These are phyloP conservation scores for Termitomyces sp. DNA, from an alignment of 768 basidiomycete species.

Conservation along the genomic window DNA sequence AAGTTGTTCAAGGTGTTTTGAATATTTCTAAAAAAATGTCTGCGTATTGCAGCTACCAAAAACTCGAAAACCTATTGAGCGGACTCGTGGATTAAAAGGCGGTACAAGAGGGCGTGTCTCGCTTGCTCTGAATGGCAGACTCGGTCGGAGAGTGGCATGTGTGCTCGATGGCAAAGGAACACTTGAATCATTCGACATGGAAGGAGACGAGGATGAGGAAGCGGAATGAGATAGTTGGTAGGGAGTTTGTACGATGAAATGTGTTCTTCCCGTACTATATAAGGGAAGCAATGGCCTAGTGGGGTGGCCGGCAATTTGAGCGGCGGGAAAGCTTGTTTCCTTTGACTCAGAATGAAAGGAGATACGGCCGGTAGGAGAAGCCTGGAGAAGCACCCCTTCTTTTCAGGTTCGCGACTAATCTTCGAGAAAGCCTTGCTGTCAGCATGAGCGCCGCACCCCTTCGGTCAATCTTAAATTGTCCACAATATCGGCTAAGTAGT, in stretches of 20 bases:
- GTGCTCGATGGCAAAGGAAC: constrained; percentile 61
- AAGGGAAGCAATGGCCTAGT: constrained; percentile 16
- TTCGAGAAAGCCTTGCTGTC: constrained; percentile 42
- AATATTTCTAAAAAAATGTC: constrained; percentile 21
- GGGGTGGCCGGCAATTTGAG: constrained; percentile 19
- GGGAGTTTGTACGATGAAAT: not conserved
- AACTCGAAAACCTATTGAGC: constrained; percentile 46
- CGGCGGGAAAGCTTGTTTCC: constrained; percentile 24
- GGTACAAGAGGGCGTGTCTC: constrained; percentile 46
- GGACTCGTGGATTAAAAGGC: constrained; percentile 49
- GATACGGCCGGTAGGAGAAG: constrained; percentile 24
- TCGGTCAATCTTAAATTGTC: constrained; percentile 48
- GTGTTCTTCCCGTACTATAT: not conserved
- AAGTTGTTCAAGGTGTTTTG: constrained; percentile 12
- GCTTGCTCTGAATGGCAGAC: constrained; percentile 70
- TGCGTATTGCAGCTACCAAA: constrained; percentile 41
- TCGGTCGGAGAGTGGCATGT: constrained; percentile 70
- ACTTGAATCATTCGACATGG: constrained; percentile 76
- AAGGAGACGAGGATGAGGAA: constrained; percentile 55
- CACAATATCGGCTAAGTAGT: constrained; percentile 43
- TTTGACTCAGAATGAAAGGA: constrained; percentile 28
- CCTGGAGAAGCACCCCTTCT: constrained; percentile 1
- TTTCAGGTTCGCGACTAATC: constrained; percentile 21
- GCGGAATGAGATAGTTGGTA: constrained; percentile 22
- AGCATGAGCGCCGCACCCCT: constrained; percentile 40